These are phyloP conservation scores for Russula griseocarnosa DNA, from an alignment of 768 basidiomycete genomes.

Conservation along the genomic window DNA sequence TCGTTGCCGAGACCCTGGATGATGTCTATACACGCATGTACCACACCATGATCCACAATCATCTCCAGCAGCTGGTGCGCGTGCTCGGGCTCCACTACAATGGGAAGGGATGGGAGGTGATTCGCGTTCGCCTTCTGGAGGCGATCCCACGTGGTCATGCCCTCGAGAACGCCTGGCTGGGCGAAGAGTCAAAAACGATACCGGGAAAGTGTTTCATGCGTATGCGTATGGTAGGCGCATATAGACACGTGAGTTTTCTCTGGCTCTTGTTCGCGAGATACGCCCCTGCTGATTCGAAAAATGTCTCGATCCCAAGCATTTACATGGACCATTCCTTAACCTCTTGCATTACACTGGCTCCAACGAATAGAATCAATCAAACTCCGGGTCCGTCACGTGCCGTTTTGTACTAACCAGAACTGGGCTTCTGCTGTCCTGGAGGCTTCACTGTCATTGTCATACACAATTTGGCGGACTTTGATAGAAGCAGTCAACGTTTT, in stretches of 20 bases:
- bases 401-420: slow-evolving; percentile 32
- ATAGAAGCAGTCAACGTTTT: slow-evolving; percentile 36
- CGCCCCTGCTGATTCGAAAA: background rate
- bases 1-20: slow-evolving; percentile 48
- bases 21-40: slow-evolving; percentile 57
- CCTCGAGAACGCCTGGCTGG: slow-evolving; percentile 49
- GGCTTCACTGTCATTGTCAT: slow-evolving; percentile 19
- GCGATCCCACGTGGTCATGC: slow-evolving; percentile 46
- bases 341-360: slow-evolving; percentile 49
- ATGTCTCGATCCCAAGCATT: slow-evolving; percentile 38
- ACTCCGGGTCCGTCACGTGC: slow-evolving; percentile 19
- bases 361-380: slow-evolving; percentile 6
- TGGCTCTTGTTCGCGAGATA: background rate
- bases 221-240: slow-evolving; percentile 55
- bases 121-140: slow-evolving; percentile 43
- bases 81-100: slow-evolving; percentile 55
- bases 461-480: slow-evolving; percentile 34
- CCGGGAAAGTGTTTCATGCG: slow-evolving; percentile 55
- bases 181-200: slow-evolving; percentile 45
- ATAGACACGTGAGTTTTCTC: slow-evolving; percentile 47
- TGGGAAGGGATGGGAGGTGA: slow-evolving; percentile 50
- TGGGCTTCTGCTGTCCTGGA: slow-evolving; percentile 26
- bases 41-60: slow-evolving; percentile 56
- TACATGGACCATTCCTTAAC: slow-evolving; percentile 54
- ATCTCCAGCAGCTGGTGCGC: slow-evolving; percentile 55